phyloP scores from a whole-genome alignment of 257 asterid genomes.

The Solanum peruvianum region DNA sequence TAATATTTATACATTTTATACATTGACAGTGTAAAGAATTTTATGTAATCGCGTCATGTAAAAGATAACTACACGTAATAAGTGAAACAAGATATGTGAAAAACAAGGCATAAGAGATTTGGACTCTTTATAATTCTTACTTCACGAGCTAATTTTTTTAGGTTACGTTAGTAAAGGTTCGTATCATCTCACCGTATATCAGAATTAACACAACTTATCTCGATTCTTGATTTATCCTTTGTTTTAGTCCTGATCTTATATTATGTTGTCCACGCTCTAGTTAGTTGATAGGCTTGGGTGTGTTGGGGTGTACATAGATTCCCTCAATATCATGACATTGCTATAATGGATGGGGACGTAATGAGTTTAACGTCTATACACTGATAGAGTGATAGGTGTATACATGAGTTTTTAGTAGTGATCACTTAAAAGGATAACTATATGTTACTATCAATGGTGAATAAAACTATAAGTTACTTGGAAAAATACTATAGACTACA shows the following conservation, averaged over 20 bases:
- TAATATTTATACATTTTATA: not conserved
- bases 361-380: not conserved
- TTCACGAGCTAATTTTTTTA: not conserved
- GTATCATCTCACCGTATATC: not conserved
- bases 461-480: not conserved
- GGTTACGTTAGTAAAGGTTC: not conserved
- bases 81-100: not conserved
- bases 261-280: not conserved
- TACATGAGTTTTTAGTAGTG: not conserved
- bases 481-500: not conserved
- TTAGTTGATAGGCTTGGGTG: not conserved
- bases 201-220: not conserved
- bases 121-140: not conserved
- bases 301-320: not conserved
- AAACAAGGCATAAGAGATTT: not conserved
- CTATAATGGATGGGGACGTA: not conserved
- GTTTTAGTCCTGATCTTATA: not conserved
- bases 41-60: rapidly evolving
- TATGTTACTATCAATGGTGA: not conserved
- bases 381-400: not conserved
- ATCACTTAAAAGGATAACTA: not conserved
- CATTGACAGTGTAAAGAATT: not conserved
- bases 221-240: not conserved
- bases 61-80: not conserved
- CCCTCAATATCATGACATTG: not conserved